These are phyloP conservation scores for Chrysoporthe cubensis DNA, from an alignment of 2,329 filamentous ascomycete genomes.

Conservation along the genomic window DNA sequence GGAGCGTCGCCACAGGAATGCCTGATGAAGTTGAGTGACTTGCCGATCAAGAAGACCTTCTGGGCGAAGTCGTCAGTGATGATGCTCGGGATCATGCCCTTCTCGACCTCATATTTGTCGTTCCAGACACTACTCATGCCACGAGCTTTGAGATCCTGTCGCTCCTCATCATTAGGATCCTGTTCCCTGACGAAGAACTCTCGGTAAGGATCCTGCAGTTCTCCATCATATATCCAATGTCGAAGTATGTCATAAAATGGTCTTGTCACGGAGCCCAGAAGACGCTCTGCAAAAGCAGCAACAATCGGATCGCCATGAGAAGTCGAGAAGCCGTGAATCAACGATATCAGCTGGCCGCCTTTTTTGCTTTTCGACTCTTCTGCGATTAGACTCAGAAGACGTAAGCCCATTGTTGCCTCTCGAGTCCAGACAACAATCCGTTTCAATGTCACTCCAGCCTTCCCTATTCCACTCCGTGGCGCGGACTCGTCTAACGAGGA, in stretches of 20 bases:
- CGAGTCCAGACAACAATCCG: constrained; percentile 96
- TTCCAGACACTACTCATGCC: constrained; percentile 94
- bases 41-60: constrained; percentile 96
- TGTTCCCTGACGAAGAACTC: constrained; percentile 97
- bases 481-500: constrained; percentile 71
- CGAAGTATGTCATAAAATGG: constrained; percentile 97
- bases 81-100: constrained; percentile 88
- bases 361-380: constrained; percentile 83
- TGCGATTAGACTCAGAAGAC: constrained; percentile 91
- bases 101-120: constrained; percentile 88
- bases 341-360: constrained; percentile 88
- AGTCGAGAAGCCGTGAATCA: constrained; percentile 91
- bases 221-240: constrained; percentile 97
- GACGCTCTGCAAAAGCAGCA: constrained; percentile 85
- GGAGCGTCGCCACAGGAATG: constrained; percentile 91
- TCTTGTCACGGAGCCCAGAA: constrained; percentile 83
- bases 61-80: constrained; percentile 92
- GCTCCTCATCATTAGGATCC: constrained; percentile 53
- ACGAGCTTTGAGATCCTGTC: constrained; percentile 54
- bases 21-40: constrained; percentile 96
- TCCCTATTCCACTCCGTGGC: constrained; percentile 73
- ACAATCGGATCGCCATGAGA: constrained; percentile 96
- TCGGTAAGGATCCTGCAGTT: constrained; percentile 91
- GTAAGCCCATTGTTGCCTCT: constrained; percentile 92
- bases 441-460: constrained; percentile 90